A percentile compares a stretch with the other conserved stretches of the same genome.
Evolutionary conservation across 352 stramenopile species (phyloP).

Genomic region (Globisporangium polare): DNA sequence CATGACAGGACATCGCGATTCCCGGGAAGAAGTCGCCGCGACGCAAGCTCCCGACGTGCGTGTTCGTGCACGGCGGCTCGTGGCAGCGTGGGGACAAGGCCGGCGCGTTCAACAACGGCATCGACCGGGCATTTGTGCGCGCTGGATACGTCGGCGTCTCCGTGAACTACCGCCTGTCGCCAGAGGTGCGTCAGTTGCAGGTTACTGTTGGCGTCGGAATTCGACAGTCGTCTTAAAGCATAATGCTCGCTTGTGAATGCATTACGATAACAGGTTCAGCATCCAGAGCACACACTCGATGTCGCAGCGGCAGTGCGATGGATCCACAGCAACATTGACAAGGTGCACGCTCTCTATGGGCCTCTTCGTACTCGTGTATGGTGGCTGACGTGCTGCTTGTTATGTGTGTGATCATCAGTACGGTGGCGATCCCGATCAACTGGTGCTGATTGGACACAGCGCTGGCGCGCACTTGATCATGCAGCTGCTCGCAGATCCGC

Average conservation of each 20-base stretch:
- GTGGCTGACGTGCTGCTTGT: not conserved
- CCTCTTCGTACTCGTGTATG: not conserved
- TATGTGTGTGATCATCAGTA: conserved; percentile 30
- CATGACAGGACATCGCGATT: conserved; percentile 53
- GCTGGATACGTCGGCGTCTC: conserved; percentile 56
- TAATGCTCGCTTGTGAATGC: not conserved
- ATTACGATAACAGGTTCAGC: conserved; percentile 24
- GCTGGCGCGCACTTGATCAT: conserved; percentile 78
- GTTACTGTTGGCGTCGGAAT: not conserved
- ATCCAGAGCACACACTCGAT: conserved; percentile 68
- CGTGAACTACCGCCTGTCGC: conserved; percentile 81
- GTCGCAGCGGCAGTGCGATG: conserved; percentile 57
- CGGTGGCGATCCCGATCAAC: conserved; percentile 52
- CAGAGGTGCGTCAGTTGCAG: conserved; percentile 32
- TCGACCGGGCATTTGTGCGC: conserved; percentile 56
- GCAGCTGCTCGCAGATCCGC: conserved; percentile 56
- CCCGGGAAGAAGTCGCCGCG: conserved; percentile 25
- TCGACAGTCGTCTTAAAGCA: not conserved
- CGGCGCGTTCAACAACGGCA: conserved; percentile 53
- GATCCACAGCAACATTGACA: conserved; percentile 60
- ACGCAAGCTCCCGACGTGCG: conserved; percentile 49
- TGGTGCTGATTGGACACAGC: conserved; percentile 72
- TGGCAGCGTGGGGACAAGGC: conserved; percentile 84
- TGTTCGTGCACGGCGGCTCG: conserved; percentile 82
- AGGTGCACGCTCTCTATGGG: conserved; percentile 27